Percentiles rank a stretch among this genome's conserved stretches.
phyloP scores from a whole-genome alignment of 345 rosid genomes.

The Trapa incisa region DNA sequence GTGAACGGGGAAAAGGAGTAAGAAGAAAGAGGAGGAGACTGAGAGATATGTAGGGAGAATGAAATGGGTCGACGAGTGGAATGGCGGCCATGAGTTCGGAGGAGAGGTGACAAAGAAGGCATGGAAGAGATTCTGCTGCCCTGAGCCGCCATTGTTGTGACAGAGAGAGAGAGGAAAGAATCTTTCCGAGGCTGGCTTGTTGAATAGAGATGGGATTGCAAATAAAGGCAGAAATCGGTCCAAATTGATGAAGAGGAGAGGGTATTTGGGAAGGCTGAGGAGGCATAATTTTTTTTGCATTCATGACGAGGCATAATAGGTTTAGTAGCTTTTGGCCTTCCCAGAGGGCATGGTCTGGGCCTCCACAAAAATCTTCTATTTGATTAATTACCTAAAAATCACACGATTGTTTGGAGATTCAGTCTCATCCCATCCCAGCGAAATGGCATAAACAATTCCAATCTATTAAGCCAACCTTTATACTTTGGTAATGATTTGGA shows the following conservation, averaged over 20 bases:
- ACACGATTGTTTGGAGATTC: no score
- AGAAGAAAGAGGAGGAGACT: slow-evolving; percentile 11
- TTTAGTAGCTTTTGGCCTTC: slow-evolving; percentile 10
- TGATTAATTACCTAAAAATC: no score
- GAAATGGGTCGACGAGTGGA: background rate
- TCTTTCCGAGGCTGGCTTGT: background rate
- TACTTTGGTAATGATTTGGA: no score
- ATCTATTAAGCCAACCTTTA: no score
- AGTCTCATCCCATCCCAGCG: no score
- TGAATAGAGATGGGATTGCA: slow-evolving; percentile 8
- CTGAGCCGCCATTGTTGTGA: slow-evolving; percentile 11
- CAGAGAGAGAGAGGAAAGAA: background rate
- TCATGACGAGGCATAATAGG: no score
- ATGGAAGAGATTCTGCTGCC: slow-evolving; percentile 4
- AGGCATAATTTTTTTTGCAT: slow-evolving; percentile 1
- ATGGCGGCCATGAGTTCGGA: background rate
- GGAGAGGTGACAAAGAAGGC: background rate
- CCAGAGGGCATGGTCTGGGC: background rate
- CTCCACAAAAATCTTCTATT: no score
- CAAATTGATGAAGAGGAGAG: background rate
- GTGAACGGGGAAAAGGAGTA: slow-evolving; percentile 24
- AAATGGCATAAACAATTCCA: no score
- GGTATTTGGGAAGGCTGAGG: slow-evolving; percentile 9
- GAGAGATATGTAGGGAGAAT: slow-evolving; percentile 10
- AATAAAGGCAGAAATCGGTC: background rate